Conservation (phyloP, 106 monocot genomes). For the Allium sativum region DNA sequence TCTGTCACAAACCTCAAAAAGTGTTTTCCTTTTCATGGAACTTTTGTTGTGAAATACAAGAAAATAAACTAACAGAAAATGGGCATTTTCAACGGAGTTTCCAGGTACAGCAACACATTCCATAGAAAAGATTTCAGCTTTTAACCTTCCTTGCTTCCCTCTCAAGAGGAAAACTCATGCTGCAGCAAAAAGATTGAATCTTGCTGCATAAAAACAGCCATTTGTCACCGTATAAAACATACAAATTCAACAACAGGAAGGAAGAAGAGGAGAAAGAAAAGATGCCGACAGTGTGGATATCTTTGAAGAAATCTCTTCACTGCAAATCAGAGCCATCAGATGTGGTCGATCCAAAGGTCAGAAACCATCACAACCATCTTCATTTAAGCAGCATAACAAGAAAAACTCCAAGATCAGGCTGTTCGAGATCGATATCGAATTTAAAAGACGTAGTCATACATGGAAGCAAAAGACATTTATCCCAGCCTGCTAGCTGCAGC, state of each 20-base stretch:
- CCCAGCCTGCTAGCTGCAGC: slow-evolving; percentile 58
- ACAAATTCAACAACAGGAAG: background rate
- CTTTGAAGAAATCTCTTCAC: slow-evolving; percentile 81
- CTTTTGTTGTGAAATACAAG: no score
- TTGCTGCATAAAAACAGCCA: background rate
- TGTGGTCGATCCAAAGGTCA: slow-evolving; percentile 68
- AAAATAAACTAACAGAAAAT: background rate
- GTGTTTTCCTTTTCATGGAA: no score
- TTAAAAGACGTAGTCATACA: slow-evolving; percentile 81
- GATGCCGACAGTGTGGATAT: slow-evolving; percentile 72
- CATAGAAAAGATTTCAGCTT: no score
- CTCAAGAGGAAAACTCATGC: slow-evolving; percentile 1
- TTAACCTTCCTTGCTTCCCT: background rate
- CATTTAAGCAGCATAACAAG: slow-evolving; percentile 31
- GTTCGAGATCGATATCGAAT: slow-evolving; percentile 81
- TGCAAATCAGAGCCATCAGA: slow-evolving; percentile 87
- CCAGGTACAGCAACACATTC: background rate
- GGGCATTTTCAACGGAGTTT: background rate
- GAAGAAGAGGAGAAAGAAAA: slow-evolving; percentile 6
- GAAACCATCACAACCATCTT: background rate
- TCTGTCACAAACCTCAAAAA: background rate
- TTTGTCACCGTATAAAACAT: background rate
- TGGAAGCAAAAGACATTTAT: slow-evolving; percentile 70
- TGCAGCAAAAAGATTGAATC: background rate
- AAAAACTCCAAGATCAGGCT: slow-evolving; percentile 46